Evolutionary conservation across 1,284 basidiomycete species (phyloP).

Genomic region (Microbotryomycetes sp.): DNA sequence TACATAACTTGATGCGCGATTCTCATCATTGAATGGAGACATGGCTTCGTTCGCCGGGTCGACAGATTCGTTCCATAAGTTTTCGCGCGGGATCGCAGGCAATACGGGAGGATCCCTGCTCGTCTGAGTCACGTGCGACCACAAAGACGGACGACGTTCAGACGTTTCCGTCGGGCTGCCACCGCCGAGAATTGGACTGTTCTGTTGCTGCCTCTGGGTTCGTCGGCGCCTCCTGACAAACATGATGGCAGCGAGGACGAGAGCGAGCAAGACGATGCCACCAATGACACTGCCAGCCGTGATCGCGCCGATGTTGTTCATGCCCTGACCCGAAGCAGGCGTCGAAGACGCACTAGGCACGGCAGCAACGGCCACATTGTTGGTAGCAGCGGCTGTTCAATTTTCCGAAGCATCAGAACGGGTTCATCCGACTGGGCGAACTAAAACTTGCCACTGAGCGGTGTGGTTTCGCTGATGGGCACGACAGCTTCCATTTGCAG

Average conservation of each 20-base stretch:
- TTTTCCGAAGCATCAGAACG: no score
- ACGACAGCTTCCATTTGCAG: no score
- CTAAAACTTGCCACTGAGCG: no score
- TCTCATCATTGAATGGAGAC: background rate
- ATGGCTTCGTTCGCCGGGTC: background rate
- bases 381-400: background rate
- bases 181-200: background rate
- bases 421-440: no score
- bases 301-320: background rate
- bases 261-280: background rate
- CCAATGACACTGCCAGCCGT: background rate
- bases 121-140: background rate
- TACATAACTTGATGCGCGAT: background rate
- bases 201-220: background rate
- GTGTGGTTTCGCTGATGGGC: no score
- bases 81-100: background rate
- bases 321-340: background rate
- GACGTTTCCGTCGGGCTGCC: no score
- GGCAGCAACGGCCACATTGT: background rate
- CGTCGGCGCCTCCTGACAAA: background rate
- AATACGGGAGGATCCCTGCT: background rate
- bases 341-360: background rate
- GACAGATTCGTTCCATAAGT: background rate
- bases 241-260: background rate
- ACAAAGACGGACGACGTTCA: background rate